phyloP scores from a whole-genome alignment of 768 basidiomycete genomes.

The Cystofilobasidium bisporidii region DNA sequence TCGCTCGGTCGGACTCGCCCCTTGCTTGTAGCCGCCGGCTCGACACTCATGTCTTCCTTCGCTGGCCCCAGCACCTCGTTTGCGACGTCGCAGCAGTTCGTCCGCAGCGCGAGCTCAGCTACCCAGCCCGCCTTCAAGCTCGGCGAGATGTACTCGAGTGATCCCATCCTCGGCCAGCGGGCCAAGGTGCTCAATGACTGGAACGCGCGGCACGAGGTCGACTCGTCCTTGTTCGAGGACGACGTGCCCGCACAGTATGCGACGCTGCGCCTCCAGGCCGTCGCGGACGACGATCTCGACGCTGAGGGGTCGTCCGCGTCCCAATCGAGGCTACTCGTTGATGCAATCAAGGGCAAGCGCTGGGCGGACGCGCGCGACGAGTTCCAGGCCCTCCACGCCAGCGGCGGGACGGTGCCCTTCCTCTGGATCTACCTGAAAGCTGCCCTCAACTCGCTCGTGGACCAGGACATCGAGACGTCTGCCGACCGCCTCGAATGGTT shows the following conservation, averaged over 20 bases:
- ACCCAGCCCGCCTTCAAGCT: background rate
- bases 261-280: background rate
- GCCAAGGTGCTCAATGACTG: background rate
- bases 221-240: background rate
- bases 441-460: background rate
- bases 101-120: background rate
- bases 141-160: background rate
- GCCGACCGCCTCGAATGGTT: constrained; percentile 14
- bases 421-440: background rate
- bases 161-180: background rate
- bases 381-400: background rate
- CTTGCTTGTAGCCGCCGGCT: background rate
- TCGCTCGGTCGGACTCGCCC: background rate
- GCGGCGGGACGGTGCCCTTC: background rate
- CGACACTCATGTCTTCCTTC: background rate
- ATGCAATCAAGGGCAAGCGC: background rate
- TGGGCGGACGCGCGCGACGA: background rate
- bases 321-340: background rate
- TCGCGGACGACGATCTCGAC: background rate
- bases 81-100: background rate
- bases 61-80: background rate
- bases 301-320: background rate
- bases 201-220: background rate
- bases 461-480: background rate
- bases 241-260: background rate